phyloP scores from a whole-genome alignment of 352 stramenopile species.

The Phytophthora nicotianae region DNA sequence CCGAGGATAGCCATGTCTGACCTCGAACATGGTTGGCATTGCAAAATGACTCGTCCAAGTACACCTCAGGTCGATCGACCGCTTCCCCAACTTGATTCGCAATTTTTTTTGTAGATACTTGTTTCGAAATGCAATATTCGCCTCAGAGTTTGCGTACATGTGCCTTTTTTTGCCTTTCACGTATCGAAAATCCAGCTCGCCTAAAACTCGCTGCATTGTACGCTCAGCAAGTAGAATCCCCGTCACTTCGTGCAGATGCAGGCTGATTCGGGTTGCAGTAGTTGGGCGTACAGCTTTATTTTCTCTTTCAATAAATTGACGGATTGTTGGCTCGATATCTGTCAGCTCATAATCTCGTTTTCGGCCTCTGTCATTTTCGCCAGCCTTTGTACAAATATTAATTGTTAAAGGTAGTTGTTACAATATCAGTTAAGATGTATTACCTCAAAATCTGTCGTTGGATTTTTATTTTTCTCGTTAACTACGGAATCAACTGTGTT shows the following conservation, averaged over 20 bases:
- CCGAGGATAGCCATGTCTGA: neutral
- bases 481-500: too few relatives aligned
- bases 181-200: neutral
- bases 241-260: neutral
- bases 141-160: neutral
- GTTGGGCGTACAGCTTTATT: neutral
- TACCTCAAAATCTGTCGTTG: too few relatives aligned
- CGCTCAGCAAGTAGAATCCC: neutral
- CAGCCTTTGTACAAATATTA: too few relatives aligned
- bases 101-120: constrained; percentile 5
- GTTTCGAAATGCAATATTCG: neutral
- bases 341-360: constrained; percentile 5
- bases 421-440: too few relatives aligned
- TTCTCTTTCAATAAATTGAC: constrained; percentile 1
- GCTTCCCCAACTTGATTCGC: too few relatives aligned
- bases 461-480: too few relatives aligned
- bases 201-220: neutral
- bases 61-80: neutral
- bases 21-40: neutral
- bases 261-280: neutral
- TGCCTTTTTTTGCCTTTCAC: neutral
- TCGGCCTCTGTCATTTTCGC: too few relatives aligned
- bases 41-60: neutral
- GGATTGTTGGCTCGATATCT: constrained; percentile 3
- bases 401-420: too few relatives aligned